Conservation (phyloP, 306 rosid species). For the Lagenaria siceraria region DNA sequence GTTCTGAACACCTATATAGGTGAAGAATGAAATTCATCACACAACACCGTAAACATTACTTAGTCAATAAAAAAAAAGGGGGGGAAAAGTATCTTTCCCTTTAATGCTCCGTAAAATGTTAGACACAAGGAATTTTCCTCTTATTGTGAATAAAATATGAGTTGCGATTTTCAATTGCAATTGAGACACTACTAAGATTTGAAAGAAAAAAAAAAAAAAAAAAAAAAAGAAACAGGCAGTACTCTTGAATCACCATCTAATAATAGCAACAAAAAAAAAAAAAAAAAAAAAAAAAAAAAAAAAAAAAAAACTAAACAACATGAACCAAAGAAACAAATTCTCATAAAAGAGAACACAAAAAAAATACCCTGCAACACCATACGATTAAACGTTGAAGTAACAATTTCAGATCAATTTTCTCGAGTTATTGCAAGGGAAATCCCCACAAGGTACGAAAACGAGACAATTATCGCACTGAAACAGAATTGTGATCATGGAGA, state of each 20-base stretch:
- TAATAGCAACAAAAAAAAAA: background rate
- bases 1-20: slow-evolving; percentile 43
- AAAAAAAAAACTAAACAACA: background rate
- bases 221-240: background rate
- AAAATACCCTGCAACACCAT: background rate
- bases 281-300: too few relatives aligned
- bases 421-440: background rate
- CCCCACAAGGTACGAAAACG: background rate
- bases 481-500: background rate
- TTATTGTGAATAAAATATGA: background rate
- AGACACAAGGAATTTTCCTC: background rate
- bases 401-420: background rate
- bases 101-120: background rate
- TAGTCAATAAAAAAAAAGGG: background rate
- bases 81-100: background rate
- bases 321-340: background rate
- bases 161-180: background rate
- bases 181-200: background rate
- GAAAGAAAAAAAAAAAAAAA: background rate
- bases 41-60: background rate
- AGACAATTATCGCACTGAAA: background rate
- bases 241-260: background rate
- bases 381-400: background rate
- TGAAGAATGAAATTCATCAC: background rate
- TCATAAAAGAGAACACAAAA: background rate